Evolutionary conservation across 768 basidiomycete genomes (phyloP).

Genomic region (Tricholoma sp.): DNA sequence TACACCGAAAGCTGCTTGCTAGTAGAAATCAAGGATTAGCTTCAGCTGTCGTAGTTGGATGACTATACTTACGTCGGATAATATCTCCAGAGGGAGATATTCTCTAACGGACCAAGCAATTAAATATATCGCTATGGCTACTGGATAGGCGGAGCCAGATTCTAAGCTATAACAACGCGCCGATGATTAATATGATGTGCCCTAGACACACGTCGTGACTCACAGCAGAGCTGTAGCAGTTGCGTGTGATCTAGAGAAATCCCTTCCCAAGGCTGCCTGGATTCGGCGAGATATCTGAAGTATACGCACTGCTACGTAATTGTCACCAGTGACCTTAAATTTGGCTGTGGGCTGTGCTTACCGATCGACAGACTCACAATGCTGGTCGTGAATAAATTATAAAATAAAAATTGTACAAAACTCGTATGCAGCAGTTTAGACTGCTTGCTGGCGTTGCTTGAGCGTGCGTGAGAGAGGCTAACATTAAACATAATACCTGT

Average conservation of each 20-base stretch:
- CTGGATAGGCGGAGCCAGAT: background rate
- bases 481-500: background rate
- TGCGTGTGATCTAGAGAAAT: background rate
- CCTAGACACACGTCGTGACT: background rate
- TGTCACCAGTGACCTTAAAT: background rate
- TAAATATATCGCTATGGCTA: background rate
- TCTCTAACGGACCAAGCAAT: background rate
- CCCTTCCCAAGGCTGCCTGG: background rate
- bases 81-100: background rate
- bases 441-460: background rate
- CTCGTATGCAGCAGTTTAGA: background rate
- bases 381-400: background rate
- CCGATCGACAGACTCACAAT: background rate
- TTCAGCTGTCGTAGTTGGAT: background rate
- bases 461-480: background rate
- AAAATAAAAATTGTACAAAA: background rate
- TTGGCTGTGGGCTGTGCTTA: background rate
- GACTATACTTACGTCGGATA: background rate
- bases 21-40: background rate
- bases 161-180: background rate
- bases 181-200: background rate
- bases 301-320: background rate
- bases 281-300: background rate
- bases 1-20: background rate
- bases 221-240: background rate